Evolutionary conservation across 2,329 filamentous ascomycete species (phyloP).

Genomic region (Byssoonygena ceratinophila): DNA sequence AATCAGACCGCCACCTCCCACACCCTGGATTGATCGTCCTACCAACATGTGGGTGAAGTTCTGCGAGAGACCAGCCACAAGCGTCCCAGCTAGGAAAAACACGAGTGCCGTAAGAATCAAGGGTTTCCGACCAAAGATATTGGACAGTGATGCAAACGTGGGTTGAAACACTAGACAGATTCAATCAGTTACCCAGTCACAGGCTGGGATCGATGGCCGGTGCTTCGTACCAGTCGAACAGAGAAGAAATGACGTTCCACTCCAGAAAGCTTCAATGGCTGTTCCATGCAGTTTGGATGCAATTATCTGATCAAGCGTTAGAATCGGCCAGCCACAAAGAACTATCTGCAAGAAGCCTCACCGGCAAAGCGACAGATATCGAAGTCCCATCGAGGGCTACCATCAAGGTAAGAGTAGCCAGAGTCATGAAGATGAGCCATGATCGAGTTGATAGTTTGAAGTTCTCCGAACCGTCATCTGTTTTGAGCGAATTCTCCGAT

Average conservation of each 20-base stretch:
- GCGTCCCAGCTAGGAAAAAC: conserved; percentile 38
- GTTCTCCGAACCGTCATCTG: conserved; percentile 1
- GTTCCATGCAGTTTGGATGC: conserved; percentile 43
- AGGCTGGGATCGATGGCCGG: too few species aligned
- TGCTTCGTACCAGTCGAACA: conserved; percentile 42
- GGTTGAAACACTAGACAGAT: conserved; percentile 39
- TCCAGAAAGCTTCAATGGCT: conserved; percentile 58
- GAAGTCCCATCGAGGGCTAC: conserved; percentile 57
- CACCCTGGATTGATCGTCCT: conserved; percentile 37
- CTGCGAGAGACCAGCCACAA: conserved; percentile 35
- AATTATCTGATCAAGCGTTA: conserved; percentile 33
- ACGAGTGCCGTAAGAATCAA: conserved; percentile 32
- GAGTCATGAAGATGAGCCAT: conserved; percentile 42
- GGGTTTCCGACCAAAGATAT: conserved; percentile 40
- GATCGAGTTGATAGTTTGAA: conserved; percentile 26
- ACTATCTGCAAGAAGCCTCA: conserved; percentile 17
- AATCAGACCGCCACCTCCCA: conserved; percentile 39
- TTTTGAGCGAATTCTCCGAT: conserved; percentile 2
- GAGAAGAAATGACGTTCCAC: conserved; percentile 58
- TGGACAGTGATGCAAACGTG: conserved; percentile 38
- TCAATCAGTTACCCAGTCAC: neutral
- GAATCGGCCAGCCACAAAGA: neutral
- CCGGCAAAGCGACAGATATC: conserved; percentile 50
- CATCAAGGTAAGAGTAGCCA: conserved; percentile 49
- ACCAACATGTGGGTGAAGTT: conserved; percentile 39